A percentile compares a stretch with the other conserved stretches of the same genome.
phyloP scores from a whole-genome alignment of 2,329 filamentous ascomycete species.

The Sclerotinia nivalis region DNA sequence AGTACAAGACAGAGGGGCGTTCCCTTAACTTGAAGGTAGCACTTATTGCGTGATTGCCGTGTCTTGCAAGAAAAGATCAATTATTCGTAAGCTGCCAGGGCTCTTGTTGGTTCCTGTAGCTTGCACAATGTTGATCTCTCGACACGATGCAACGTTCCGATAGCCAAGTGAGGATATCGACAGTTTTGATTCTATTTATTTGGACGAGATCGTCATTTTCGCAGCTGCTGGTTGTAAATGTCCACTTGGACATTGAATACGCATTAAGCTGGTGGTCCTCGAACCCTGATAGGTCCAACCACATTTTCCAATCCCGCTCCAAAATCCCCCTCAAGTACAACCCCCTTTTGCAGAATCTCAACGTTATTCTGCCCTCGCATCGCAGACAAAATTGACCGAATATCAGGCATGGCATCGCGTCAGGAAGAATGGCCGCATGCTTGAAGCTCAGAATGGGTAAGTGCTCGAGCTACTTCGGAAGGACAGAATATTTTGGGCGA shows the following conservation, averaged over 20 bases:
- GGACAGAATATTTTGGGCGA: slow-evolving; percentile 28
- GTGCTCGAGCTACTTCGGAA: slow-evolving; percentile 28
- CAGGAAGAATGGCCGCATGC: neutral
- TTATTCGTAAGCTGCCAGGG: neutral
- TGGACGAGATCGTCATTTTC: too few species aligned
- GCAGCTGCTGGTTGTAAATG: too few species aligned
- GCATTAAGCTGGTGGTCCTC: neutral
- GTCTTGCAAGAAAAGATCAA: neutral
- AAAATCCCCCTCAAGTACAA: slow-evolving; percentile 4
- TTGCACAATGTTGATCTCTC: neutral
- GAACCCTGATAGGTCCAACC: slow-evolving; percentile 2
- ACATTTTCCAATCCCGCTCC: neutral
- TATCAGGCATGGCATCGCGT: slow-evolving; percentile 4
- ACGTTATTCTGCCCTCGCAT: neutral
- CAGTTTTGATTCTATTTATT: neutral
- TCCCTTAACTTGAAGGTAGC: neutral
- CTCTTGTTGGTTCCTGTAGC: neutral
- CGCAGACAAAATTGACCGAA: neutral
- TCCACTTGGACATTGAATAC: neutral
- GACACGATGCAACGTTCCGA: neutral
- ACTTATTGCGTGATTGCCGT: neutral
- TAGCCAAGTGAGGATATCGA: neutral
- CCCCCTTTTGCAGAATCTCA: neutral
- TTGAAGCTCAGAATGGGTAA: slow-evolving; percentile 4
- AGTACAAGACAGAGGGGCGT: too few species aligned